Base-by-base conservation (phyloP, 2,329 filamentous ascomycete species). In the Apiospora aurea region DNA sequence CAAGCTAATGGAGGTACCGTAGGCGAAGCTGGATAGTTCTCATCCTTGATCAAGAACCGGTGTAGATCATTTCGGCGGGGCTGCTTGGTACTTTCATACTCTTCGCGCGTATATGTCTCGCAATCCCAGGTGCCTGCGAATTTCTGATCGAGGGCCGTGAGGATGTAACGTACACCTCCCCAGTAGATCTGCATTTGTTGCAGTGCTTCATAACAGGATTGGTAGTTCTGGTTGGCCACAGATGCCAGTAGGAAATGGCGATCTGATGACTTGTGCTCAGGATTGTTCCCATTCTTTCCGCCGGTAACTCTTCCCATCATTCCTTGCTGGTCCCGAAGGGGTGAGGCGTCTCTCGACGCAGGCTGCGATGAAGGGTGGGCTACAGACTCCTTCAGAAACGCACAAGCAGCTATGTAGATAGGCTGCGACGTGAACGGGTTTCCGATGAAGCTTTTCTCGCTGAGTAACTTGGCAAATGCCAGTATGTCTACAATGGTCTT, bases 401-500 rank as follows among this genome's bases (percentile, higher is more conserved):
- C 94, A 78, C 94, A 97, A 0, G 94, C 94, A 0, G 94, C 94
- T 73, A 97, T 96, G 77, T 97, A 97, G 78, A 97, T 97, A 0
- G 94, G 94, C 80, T 97, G 94, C 67, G 93, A 94, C 0, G 94
- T 96, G 75, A 97, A 97, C 0, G 94, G 94, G 73, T 96, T 97
- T 1, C 94, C 94, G 46, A 95, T 92, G 71, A 95, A 94, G 76
- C 94, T 95, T 80, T 94, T 95, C 0, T 93, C 91, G 79, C 97
- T 94, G 69, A 96, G 94, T 13, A 97, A 84, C 78, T 97, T 94
- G 0, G 94, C 93, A 80, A 97, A 97, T 0, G 93, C 92, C 11
- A 97, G 83, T 21, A 97, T 97, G 77, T 97, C 94, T 46, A 94
- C 94, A 73, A 97, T 96, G 0, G 94, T 97, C 83, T 97, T 97